phyloP scores from a whole-genome alignment of 2,329 filamentous ascomycete species.

The Sphaerulina vaccinii region DNA sequence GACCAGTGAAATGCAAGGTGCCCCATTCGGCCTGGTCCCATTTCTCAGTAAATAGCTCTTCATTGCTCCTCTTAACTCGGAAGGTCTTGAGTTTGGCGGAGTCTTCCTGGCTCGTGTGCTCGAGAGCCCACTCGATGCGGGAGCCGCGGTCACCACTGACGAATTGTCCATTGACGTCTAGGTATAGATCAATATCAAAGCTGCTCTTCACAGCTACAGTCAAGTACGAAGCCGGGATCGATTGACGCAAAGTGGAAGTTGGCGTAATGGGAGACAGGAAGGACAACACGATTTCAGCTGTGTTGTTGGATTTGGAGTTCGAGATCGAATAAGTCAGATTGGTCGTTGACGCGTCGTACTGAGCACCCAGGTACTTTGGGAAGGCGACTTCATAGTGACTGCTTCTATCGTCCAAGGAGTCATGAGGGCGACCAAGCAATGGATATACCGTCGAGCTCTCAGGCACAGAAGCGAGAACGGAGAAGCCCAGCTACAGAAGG shows the following conservation, averaged over 20 bases:
- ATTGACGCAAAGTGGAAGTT: conserved; percentile 75
- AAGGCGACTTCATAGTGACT: conserved; percentile 56
- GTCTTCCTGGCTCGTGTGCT: conserved; percentile 41
- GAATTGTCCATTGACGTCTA: conserved; percentile 64
- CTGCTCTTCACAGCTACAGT: conserved; percentile 67
- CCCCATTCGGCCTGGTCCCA: conserved; percentile 81
- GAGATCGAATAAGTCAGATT: conserved; percentile 65
- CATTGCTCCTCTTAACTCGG: conserved; percentile 58
- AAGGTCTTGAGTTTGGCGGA: conserved; percentile 60
- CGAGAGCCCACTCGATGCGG: conserved; percentile 67
- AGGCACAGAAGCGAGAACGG: conserved; percentile 61
- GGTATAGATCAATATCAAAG: conserved; percentile 51
- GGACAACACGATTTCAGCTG: conserved; percentile 58
- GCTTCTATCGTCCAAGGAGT: conserved; percentile 55
- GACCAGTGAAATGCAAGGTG: conserved; percentile 72
- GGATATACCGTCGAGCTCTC: conserved; percentile 62
- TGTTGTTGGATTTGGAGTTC: conserved; percentile 36
- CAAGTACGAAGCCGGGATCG: conserved; percentile 78
- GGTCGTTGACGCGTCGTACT: conserved; percentile 68
- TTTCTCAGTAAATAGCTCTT: conserved; percentile 73
- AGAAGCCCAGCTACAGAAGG: conserved; percentile 55
- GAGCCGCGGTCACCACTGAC: conserved; percentile 72
- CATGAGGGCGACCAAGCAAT: conserved; percentile 64
- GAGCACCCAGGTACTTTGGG: conserved; percentile 59
- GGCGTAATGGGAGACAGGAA: conserved; percentile 79